phyloP scores from a whole-genome alignment of 164 flowering plant species.

The Chimonanthus salicifolius region DNA sequence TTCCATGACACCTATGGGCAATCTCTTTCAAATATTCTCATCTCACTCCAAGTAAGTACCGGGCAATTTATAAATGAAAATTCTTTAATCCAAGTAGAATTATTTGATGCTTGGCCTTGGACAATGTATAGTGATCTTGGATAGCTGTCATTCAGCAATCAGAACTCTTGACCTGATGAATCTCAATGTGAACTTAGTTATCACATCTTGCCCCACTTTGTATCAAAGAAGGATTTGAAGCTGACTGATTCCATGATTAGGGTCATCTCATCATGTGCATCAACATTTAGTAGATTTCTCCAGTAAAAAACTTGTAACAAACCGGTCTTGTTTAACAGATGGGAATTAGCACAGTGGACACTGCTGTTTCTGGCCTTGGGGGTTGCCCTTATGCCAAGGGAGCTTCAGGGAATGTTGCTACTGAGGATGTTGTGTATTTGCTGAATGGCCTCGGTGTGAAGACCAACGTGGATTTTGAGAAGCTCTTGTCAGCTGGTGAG shows the following conservation, averaged over 20 bases:
- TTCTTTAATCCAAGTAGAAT: not conserved
- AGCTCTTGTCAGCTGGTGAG: constrained; percentile 79
- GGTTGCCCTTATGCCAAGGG: constrained; percentile 99
- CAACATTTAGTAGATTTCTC: too few relatives aligned
- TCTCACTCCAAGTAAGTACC: constrained; percentile 74
- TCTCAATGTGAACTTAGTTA: not conserved
- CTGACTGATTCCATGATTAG: not conserved
- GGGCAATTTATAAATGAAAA: not conserved
- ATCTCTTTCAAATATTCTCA: constrained; percentile 83
- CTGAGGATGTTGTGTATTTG: constrained; percentile 96
- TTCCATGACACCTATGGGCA: constrained; percentile 99
- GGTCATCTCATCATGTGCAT: not conserved
- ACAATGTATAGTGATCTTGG: not conserved
- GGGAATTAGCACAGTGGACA: constrained; percentile 87
- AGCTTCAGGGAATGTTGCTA: constrained; percentile 97
- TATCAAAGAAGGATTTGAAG: not conserved
- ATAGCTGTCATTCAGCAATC: not conserved
- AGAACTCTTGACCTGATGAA: too few relatives aligned
- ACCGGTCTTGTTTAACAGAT: constrained; percentile 39
- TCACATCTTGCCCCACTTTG: not conserved
- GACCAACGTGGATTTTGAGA: constrained; percentile 81
- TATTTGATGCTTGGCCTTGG: not conserved
- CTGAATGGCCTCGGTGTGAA: constrained; percentile 81
- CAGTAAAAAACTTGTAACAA: too few relatives aligned
- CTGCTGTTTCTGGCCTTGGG: constrained; percentile 89